Evolutionary conservation across 495 filamentous ascomycete species (phyloP), one percentile per base, ranked within the genome.

Genomic region (Penicillium silybi): DNA sequence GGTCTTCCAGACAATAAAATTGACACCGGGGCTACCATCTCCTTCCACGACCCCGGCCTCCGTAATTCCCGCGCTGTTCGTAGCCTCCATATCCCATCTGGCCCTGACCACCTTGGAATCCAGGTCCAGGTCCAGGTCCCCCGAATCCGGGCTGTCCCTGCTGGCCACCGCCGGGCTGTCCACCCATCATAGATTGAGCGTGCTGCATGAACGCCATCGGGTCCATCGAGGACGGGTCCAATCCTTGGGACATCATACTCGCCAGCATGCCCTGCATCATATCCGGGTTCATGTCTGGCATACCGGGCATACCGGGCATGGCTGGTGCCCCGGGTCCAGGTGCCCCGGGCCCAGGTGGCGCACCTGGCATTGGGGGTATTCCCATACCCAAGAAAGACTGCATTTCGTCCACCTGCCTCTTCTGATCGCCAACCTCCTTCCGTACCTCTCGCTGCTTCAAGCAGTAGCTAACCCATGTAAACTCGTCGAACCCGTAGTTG

Each of bases 401-500:
- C 83, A 96, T 89, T 41, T 93, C 85, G 58, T 92, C 87, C 71
- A 91, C 81, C 69, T 95, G 87, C 65, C 88, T 88, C 70, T 90
- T 92, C 54, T 89, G 86, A 50, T 84, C 84, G 39, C 76, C 71
- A 7, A 89, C 82, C 52, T 90, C 87, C 48, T 82, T 83, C 16
- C 87, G 80, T 50, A 96, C 72, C 4, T 79, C 76, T 48, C 89
- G 84, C 63, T 97, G 95, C 61, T 95, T 95, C 53, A 90, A 70
- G 25, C 92, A 92, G 70, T 97, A 98, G 52, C 89, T 82, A 23
- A 92, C 88, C 93, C 93, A 98, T 15, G 95, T 97, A 66, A 97
- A 98, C 69, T 98, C 93, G 72, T 98, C 93, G 56, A 98, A 98
- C 32, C 95, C 95, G 74, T 97, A 98, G 73, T 98, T 98, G 80